These are phyloP conservation scores for Achaetomium macrosporum DNA, from an alignment of 2,329 filamentous ascomycete species.

Conservation along the genomic window DNA sequence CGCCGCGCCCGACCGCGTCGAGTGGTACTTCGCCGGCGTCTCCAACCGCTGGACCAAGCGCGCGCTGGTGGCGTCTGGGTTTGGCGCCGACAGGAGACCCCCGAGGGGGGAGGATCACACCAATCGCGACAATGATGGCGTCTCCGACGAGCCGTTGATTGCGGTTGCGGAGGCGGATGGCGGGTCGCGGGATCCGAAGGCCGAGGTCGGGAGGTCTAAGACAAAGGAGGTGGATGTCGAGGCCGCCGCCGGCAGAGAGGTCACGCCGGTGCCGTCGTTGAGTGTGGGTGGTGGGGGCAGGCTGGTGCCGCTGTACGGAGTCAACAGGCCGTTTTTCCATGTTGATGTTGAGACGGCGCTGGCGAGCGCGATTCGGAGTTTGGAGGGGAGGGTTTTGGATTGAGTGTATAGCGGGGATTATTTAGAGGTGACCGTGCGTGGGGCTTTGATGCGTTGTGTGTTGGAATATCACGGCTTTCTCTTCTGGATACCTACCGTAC, in stretches of 20 bases:
- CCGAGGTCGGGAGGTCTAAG: constrained; percentile 4
- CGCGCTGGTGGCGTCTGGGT: constrained; percentile 55
- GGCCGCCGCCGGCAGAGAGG: constrained; percentile 14
- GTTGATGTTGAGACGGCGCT: constrained; percentile 40
- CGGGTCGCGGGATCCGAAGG: background rate
- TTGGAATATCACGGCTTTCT: background rate
- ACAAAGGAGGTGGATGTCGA: constrained; percentile 15
- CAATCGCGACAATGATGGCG: background rate
- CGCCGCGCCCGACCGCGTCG: constrained; percentile 70
- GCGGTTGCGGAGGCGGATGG: constrained; percentile 10
- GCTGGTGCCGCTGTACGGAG: constrained; percentile 31
- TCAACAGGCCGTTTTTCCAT: constrained; percentile 45
- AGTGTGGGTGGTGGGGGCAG: constrained; percentile 6
- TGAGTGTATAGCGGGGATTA: background rate
- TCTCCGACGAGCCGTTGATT: constrained; percentile 12
- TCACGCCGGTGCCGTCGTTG: constrained; percentile 22
- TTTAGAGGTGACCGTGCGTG: background rate
- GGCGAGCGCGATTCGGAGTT: constrained; percentile 29
- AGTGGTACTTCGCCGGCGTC: constrained; percentile 95
- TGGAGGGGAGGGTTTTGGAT: constrained; percentile 11
- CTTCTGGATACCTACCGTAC: too few species aligned
- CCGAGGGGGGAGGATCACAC: too few species aligned
- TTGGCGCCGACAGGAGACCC: constrained; percentile 37
- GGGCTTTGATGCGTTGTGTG: background rate
- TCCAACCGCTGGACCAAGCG: constrained; percentile 94